Evolutionary conservation across 345 rosid genomes (phyloP), one percentile per base, ranked within the genome.

Genomic region (Eucalyptus leucophloia): DNA sequence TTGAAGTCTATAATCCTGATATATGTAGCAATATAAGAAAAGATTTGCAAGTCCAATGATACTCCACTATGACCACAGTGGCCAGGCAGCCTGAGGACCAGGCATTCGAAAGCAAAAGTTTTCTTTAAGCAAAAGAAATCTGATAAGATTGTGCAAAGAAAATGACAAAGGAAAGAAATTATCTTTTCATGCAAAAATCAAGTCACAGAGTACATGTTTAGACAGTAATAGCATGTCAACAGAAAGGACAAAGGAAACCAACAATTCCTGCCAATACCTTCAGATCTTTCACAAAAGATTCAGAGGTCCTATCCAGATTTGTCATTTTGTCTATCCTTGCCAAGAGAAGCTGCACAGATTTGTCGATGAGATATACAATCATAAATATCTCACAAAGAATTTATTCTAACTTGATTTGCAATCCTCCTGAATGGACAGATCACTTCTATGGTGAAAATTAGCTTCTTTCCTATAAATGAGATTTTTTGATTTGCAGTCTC

Each of bases 261-360:
- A 51, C 83, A 34, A 87, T 58, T 86, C 45, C 42, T 7, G 81
- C 60, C 85, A 40, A 77, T 90, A 96, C 97, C 96, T 94, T 88
- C 86, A 92, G 58, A 86, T 93, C 94, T 88, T 92, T 92, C 93
- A 88, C 88, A 51, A 93, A 88, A 88, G 88, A 92, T 91, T 90
- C 91, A 81, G 93, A 89, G 45, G 91, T 91, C 88, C 88, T 89
- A 69, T 90, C 89, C 77, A 60, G 85, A 50, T 89, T 89, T 54
- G 93, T 88, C 88, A 54, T 77, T 92, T 91, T 89, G 91, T 86
- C 91, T 88, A 82, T 91, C 85, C 92, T 94, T 94, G 93, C 90
- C 92, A 96, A 93, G 91, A 96, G 86, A 77, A 95, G 94, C 96
- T 96, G 96, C 69, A 54, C n/a, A 62, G 87, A 89, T 80, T 56